Evolutionary conservation across 257 asterid genomes (phyloP).

Genomic region (Cruciata laevipes): DNA sequence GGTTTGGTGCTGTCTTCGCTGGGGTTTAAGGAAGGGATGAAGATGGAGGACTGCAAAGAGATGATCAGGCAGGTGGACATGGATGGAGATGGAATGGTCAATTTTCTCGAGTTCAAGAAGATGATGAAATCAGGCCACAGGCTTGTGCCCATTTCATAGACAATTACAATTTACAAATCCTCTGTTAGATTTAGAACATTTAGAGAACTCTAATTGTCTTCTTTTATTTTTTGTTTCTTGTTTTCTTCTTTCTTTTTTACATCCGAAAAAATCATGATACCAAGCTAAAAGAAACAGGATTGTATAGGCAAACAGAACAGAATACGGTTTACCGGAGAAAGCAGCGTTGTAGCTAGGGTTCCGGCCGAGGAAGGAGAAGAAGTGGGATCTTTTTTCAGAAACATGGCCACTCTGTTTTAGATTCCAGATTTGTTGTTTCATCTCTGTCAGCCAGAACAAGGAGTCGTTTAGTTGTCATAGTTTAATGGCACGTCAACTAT

Average conservation of each 20-base stretch:
- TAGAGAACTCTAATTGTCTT: not conserved
- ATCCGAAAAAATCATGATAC: not conserved
- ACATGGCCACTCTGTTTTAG: not conserved
- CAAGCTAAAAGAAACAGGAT: not conserved
- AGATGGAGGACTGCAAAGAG: conserved; percentile 56
- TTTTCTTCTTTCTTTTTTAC: not conserved
- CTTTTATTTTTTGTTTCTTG: not conserved
- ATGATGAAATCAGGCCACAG: conserved; percentile 65
- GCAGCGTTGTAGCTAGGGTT: not conserved
- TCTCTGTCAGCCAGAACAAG: not conserved
- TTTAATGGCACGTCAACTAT: not conserved
- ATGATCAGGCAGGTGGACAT: conserved; percentile 72
- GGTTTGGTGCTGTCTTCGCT: conserved; percentile 56
- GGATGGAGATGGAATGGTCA: conserved; percentile 91
- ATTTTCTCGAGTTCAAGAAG: conserved; percentile 59
- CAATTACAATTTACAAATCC: not conserved
- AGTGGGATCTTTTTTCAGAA: not conserved
- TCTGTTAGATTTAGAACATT: not conserved
- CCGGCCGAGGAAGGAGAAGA: not conserved
- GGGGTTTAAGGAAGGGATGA: conserved; percentile 60
- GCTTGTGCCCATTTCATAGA: conserved; percentile 36
- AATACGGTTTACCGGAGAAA: not conserved
- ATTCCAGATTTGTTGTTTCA: conserved; percentile 1
- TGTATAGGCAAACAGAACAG: conserved; percentile 15
- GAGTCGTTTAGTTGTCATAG: not conserved